Evolutionary conservation across 179 eudicot species (phyloP).

Genomic region (Corrigiola litoralis): DNA sequence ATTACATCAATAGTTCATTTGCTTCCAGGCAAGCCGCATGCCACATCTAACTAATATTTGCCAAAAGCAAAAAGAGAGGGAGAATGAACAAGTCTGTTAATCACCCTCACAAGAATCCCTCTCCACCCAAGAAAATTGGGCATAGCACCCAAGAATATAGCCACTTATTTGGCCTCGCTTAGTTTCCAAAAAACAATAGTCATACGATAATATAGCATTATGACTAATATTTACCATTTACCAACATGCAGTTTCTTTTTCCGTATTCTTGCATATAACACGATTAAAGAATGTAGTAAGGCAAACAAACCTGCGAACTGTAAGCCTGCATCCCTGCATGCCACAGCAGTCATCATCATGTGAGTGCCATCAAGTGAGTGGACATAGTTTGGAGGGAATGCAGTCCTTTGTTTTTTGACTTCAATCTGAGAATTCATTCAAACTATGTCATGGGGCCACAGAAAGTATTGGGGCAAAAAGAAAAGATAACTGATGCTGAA

Average conservation of each 20-base stretch:
- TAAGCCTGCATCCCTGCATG: conserved; percentile 85
- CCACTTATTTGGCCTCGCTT: too few species aligned
- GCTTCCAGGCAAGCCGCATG: neutral
- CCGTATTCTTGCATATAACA: neutral
- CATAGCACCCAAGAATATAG: too few species aligned
- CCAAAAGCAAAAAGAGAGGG: neutral
- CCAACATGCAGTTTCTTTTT: neutral
- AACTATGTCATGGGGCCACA: neutral
- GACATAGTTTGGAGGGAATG: conserved; percentile 91
- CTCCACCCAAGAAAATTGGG: neutral
- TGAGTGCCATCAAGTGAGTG: conserved; percentile 91
- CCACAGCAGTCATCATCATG: conserved; percentile 97
- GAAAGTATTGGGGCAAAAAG: neutral
- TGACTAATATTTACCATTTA: too few species aligned
- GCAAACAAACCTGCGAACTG: conserved; percentile 71
- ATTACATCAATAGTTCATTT: neutral
- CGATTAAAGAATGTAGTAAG: neutral
- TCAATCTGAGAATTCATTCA: conserved; percentile 45
- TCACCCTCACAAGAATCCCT: neutral
- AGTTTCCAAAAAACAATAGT: too few species aligned
- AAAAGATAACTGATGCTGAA: neutral
- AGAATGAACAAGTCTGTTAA: neutral
- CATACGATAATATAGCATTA: too few species aligned
- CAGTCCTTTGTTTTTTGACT: conserved; percentile 69
- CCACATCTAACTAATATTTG: neutral